Evolutionary conservation across 768 basidiomycete genomes (phyloP).

Genomic region (Lactarius akahatsu): DNA sequence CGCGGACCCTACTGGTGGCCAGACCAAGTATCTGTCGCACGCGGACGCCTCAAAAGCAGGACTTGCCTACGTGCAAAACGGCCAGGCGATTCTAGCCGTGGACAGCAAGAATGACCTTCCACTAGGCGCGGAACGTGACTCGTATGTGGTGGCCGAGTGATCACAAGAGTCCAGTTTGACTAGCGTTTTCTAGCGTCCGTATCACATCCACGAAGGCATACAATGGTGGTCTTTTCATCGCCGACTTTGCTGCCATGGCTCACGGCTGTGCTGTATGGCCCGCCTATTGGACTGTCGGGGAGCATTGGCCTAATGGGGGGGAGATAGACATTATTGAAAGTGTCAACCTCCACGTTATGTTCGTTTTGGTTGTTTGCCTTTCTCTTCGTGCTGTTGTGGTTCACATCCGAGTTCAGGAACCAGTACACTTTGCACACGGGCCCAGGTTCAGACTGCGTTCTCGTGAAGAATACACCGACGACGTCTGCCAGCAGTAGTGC

Average conservation of each 20-base stretch:
- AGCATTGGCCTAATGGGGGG: conserved; percentile 33
- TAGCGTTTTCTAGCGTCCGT: conserved; percentile 31
- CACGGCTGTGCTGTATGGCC: conserved; percentile 36
- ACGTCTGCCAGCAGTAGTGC: not conserved
- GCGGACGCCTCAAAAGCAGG: conserved; percentile 8
- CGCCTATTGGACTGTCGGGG: conserved; percentile 31
- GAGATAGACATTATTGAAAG: conserved; percentile 41
- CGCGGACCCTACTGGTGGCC: conserved; percentile 13
- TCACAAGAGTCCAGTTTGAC: not conserved
- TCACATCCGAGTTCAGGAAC: conserved; percentile 4
- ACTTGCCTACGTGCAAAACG: conserved; percentile 16
- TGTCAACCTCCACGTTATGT: not conserved
- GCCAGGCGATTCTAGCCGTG: conserved; percentile 16
- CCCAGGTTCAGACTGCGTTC: not conserved
- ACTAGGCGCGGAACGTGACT: conserved; percentile 1
- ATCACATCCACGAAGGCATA: conserved; percentile 35
- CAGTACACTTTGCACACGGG: conserved; percentile 18
- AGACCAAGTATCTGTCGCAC: conserved; percentile 10
- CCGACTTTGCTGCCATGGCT: conserved; percentile 36
- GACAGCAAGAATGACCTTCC: conserved; percentile 19
- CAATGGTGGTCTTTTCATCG: conserved; percentile 35
- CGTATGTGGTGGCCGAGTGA: conserved; percentile 12
- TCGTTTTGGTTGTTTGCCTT: not conserved
- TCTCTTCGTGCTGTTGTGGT: not conserved
- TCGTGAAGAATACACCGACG: not conserved